Evolutionary conservation across 306 rosid genomes (phyloP), one percentile per base, ranked within the genome.

Genomic region (Pachyrhizus erosus): DNA sequence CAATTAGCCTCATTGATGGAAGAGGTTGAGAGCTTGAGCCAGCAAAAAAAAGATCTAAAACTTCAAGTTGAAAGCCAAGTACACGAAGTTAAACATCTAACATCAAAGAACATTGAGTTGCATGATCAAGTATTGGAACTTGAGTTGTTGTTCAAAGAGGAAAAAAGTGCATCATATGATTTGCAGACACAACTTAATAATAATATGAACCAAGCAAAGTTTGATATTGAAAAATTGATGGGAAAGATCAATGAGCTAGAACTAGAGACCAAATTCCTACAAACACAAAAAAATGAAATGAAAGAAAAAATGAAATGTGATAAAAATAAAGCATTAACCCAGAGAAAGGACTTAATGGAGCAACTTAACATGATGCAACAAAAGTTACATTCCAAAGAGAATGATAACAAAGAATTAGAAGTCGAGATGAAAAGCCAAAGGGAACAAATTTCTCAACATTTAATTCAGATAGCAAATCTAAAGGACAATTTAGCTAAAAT

Each of bases 381-480:
- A 40, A 89, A 89, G 39, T 26, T 89, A 11, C 87, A 92, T 65
- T 70, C 79, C 20, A 1, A 83, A 3, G 34, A 51, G 33, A 78
- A 17, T 5, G 79, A 82, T 62, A 94, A 86, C 78, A 51, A 64
- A 7, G 88, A 86, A 45, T 65, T 87, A 34, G 89, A 87, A 58
- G 27, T 48, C 27, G 73, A 85, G 79, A 15, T 92, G 73, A 88
- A 83, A 51, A 65, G 13, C 60, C 84, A 88, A 29, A 78, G 54
- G 13, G 68, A 81, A 18, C 78, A 84, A 77, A 66, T 73, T 51
- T 87, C 83, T 0, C 61, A 87, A 40, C 21, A 76, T 27, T 9
- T 68, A 81, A 70, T 21, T 46, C 69, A 75, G 55, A 86, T 83
- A 24, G 86, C 76, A 39, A 65, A 71, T 46, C 21, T 90, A 77